Evolutionary conservation across 352 stramenopile species (phyloP).

Genomic region (Albugo candida): DNA sequence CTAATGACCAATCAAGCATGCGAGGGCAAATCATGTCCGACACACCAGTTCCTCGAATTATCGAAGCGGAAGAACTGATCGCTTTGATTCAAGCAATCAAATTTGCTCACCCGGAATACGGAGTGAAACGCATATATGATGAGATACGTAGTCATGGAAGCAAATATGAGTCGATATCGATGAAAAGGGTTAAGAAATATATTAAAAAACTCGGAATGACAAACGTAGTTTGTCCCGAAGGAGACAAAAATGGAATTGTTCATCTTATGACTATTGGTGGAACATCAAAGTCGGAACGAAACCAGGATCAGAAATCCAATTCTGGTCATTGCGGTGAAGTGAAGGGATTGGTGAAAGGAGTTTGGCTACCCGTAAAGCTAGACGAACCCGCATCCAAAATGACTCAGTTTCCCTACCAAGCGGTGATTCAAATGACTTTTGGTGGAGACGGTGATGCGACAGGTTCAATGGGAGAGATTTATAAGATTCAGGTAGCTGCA

Average conservation of each 20-base stretch:
- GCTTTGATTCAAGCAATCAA: conserved; percentile 77
- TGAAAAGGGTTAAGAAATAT: conserved; percentile 73
- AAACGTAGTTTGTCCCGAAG: conserved; percentile 12
- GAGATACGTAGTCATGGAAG: conserved; percentile 55
- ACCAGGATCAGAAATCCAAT: not conserved
- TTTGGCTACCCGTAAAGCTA: conserved; percentile 63
- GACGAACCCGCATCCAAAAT: conserved; percentile 65
- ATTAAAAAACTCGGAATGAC: conserved; percentile 64
- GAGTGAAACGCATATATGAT: conserved; percentile 66
- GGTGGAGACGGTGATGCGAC: conserved; percentile 42
- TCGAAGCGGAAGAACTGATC: conserved; percentile 59
- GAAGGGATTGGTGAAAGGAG: conserved; percentile 2
- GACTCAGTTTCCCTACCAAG: conserved; percentile 59
- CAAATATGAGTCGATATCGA: conserved; percentile 49
- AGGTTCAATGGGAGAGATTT: conserved; percentile 70
- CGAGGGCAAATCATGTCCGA: too few species aligned
- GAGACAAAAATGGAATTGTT: conserved; percentile 17
- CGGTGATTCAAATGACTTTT: conserved; percentile 71
- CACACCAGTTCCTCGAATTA: not conserved
- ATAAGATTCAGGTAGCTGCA: conserved; percentile 79
- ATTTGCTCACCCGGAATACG: conserved; percentile 64
- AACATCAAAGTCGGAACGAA: conserved; percentile 39
- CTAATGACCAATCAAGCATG: too few species aligned
- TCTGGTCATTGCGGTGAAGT: conserved; percentile 11
- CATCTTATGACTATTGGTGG: conserved; percentile 73